A percentile compares a stretch with the other conserved stretches of the same genome.
These are phyloP conservation scores for Cucumis cinereus DNA, from an alignment of 306 rosid species.

Conservation along the genomic window DNA sequence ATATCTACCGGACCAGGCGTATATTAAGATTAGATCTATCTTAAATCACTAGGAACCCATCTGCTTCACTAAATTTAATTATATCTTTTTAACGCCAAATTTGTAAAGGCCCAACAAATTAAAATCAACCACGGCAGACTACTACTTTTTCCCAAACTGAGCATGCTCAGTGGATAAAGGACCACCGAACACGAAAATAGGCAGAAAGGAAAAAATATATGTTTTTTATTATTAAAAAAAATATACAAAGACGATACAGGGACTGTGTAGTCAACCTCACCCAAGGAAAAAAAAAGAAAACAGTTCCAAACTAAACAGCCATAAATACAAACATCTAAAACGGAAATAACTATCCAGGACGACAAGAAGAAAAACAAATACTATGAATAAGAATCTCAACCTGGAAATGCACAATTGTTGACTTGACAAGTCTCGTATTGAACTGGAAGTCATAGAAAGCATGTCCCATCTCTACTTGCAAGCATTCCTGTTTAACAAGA, in stretches of 20 bases:
- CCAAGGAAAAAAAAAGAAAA: background rate
- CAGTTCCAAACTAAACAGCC: background rate
- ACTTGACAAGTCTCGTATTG: conserved; percentile 85
- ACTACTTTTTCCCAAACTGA: background rate
- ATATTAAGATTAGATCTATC: background rate
- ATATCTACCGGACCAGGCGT: background rate
- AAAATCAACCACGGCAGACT: background rate
- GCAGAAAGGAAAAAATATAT: too few species aligned
- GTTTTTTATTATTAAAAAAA: background rate
- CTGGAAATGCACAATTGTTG: conserved; percentile 92
- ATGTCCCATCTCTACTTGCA: conserved; percentile 51
- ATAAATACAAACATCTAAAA: background rate
- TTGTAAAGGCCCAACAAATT: background rate
- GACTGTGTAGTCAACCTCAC: background rate
- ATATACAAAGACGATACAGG: background rate
- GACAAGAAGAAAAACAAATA: background rate
- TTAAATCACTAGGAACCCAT: too few species aligned
- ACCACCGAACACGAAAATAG: background rate
- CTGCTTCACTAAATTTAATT: too few species aligned
- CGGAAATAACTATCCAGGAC: background rate
- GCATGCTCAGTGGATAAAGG: background rate
- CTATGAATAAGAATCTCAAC: conserved; percentile 28
- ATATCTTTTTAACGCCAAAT: background rate
- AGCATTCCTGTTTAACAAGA: conserved; percentile 40
- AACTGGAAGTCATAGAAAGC: conserved; percentile 69